Evolutionary conservation across 2,329 filamentous ascomycete genomes (phyloP).

Genomic region (Coniochaeta sp.): DNA sequence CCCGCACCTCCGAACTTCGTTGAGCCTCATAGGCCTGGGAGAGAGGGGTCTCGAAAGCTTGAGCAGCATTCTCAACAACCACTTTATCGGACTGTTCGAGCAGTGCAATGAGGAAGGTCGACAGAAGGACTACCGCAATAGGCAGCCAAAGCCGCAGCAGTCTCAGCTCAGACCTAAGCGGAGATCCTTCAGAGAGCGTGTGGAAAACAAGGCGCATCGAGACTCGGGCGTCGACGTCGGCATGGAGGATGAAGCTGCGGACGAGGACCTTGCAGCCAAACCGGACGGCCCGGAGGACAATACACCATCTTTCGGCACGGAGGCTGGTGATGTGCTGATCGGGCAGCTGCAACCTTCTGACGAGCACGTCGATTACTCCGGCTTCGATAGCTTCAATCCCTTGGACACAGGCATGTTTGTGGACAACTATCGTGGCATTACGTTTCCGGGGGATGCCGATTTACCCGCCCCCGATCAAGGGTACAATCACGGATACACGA

Average conservation of each 20-base stretch:
- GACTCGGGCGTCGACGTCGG: not conserved
- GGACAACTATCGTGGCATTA: not conserved
- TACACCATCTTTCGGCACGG: not conserved
- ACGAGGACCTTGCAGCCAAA: not conserved
- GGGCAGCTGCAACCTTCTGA: not conserved
- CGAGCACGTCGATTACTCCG: not conserved
- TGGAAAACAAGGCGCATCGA: not conserved
- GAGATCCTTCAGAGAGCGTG: not conserved
- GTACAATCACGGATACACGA: not conserved
- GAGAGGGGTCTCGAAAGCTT: conserved; percentile 4
- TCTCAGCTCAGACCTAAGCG: not conserved
- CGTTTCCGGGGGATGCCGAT: not conserved
- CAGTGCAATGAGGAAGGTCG: conserved; percentile 6
- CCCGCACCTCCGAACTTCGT: not conserved
- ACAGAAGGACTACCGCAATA: conserved; percentile 5
- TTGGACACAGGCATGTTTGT: not conserved
- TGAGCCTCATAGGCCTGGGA: not conserved
- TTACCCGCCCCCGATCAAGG: not conserved
- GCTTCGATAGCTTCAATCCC: not conserved
- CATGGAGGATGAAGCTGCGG: not conserved
- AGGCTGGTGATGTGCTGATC: not conserved
- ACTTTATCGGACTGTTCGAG: conserved; percentile 7
- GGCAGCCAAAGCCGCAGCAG: conserved; percentile 1
- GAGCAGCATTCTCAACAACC: conserved; percentile 5
- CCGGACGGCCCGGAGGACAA: not conserved